Conservation (phyloP, 768 basidiomycete genomes). For the Pleurotus citrinopileatus region DNA sequence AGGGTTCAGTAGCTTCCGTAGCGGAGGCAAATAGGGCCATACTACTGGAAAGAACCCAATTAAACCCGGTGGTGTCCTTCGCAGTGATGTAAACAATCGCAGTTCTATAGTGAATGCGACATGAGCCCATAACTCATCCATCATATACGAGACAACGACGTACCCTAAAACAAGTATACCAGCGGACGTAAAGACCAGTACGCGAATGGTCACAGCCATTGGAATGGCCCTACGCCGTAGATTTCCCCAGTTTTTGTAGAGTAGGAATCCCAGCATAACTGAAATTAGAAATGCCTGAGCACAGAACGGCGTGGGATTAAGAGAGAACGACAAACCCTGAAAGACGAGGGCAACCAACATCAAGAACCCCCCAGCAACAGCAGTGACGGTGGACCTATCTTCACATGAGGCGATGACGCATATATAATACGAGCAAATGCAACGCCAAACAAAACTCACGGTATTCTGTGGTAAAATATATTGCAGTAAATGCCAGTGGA, state of each 20-base stretch:
- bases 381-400: background rate
- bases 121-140: background rate
- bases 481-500: slow-evolving; percentile 30
- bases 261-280: background rate
- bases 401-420: background rate
- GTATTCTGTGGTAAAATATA: slow-evolving; percentile 14
- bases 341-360: slow-evolving; percentile 20
- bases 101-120: background rate
- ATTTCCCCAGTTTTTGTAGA: background rate
- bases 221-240: background rate
- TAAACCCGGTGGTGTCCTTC: background rate
- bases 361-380: slow-evolving; percentile 20
- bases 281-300: background rate
- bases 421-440: slow-evolving; percentile 11
- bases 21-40: background rate
- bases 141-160: background rate
- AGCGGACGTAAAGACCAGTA: background rate
- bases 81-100: background rate
- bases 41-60: background rate
- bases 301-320: background rate
- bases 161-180: background rate
- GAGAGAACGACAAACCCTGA: slow-evolving; percentile 11
- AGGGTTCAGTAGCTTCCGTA: background rate
- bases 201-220: background rate
- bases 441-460: slow-evolving; percentile 5